Percentiles rank a stretch among this genome's conserved stretches.
phyloP scores from a whole-genome alignment of 140 eudicot species.

The Cichorium intybus region DNA sequence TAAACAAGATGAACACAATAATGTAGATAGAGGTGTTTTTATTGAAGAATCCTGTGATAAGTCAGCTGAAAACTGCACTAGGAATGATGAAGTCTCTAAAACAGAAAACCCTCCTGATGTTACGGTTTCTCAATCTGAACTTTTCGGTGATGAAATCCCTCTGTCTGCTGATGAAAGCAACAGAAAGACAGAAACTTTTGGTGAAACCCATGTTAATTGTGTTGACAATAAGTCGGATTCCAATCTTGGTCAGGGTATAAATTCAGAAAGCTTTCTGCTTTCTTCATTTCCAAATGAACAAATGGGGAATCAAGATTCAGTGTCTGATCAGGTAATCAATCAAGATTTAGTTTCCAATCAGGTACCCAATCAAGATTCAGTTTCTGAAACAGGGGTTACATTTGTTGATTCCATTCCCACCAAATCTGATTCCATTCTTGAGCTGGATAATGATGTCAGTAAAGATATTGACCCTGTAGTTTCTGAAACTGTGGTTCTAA shows the following conservation, averaged over 20 bases:
- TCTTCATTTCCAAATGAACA: constrained; percentile 22
- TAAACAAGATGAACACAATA: constrained; percentile 24
- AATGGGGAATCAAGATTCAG: background rate
- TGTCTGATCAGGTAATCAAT: constrained; percentile 8
- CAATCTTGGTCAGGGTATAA: constrained; percentile 18
- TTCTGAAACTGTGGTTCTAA: constrained; percentile 16
- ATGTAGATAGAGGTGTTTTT: background rate
- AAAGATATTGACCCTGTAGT: constrained; percentile 7
- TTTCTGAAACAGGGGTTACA: constrained; percentile 19
- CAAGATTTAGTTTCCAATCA: constrained; percentile 8
- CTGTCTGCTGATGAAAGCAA: constrained; percentile 24
- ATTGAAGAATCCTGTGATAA: constrained; percentile 36
- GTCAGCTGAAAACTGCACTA: constrained; percentile 3
- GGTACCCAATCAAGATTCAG: constrained; percentile 27
- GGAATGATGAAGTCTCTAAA: constrained; percentile 29
- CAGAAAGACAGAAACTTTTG: constrained; percentile 17
- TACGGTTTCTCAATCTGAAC: constrained; percentile 30
- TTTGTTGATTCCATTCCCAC: background rate
- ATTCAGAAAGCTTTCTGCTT: constrained; percentile 12
- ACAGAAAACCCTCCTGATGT: constrained; percentile 35
- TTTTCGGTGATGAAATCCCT: constrained; percentile 32
- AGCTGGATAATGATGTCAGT: constrained; percentile 4
- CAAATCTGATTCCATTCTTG: constrained; percentile 13
- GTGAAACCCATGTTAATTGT: constrained; percentile 13
- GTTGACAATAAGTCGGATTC: constrained; percentile 13